phyloP scores from a whole-genome alignment of 1,284 basidiomycete genomes.

The Apiotrichum mycotoxinovorans region DNA sequence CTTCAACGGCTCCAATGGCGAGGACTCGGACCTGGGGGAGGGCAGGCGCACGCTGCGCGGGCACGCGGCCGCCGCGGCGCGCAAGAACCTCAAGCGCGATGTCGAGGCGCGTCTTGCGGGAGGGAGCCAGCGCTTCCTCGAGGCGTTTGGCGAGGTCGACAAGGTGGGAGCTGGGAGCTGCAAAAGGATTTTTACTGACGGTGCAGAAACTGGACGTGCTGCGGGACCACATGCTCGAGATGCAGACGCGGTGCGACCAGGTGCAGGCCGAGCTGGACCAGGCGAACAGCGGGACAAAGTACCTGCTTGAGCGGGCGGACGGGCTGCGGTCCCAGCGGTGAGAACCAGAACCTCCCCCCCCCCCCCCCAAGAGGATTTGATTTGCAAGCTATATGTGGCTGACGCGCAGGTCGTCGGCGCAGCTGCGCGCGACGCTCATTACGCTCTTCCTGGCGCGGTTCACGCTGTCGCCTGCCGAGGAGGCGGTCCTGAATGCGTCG shows the following conservation, averaged over 20 bases:
- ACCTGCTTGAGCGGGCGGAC: constrained; percentile 80
- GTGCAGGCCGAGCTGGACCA: constrained; percentile 71
- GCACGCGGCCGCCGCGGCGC: constrained; percentile 57
- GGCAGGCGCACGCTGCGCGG: constrained; percentile 38
- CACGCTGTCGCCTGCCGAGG: constrained; percentile 71
- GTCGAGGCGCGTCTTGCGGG: constrained; percentile 75
- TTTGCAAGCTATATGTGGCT: background rate
- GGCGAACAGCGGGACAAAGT: constrained; percentile 73
- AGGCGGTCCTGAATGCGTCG: constrained; percentile 68
- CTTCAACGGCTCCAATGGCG: too few species aligned
- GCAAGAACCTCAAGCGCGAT: constrained; percentile 75
- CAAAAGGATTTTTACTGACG: background rate
- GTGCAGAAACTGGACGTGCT: constrained; percentile 71
- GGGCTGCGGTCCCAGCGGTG: constrained; percentile 76
- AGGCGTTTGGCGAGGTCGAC: constrained; percentile 80
- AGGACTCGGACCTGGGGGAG: constrained; percentile 20
- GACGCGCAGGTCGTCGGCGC: constrained; percentile 54
- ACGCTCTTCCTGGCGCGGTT: constrained; percentile 77
- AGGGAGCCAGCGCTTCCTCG: constrained; percentile 74
- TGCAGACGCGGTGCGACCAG: constrained; percentile 76
- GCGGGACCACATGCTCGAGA: constrained; percentile 68
- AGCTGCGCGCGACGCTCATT: constrained; percentile 65
- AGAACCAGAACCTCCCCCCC: constrained; percentile 30
- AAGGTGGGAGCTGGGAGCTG: constrained; percentile 57
- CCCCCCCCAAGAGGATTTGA: too few species aligned